A percentile compares a stretch with the other conserved stretches of the same genome.
phyloP scores from a whole-genome alignment of 148 eudicot species.

The Chenopodium suecicum region DNA sequence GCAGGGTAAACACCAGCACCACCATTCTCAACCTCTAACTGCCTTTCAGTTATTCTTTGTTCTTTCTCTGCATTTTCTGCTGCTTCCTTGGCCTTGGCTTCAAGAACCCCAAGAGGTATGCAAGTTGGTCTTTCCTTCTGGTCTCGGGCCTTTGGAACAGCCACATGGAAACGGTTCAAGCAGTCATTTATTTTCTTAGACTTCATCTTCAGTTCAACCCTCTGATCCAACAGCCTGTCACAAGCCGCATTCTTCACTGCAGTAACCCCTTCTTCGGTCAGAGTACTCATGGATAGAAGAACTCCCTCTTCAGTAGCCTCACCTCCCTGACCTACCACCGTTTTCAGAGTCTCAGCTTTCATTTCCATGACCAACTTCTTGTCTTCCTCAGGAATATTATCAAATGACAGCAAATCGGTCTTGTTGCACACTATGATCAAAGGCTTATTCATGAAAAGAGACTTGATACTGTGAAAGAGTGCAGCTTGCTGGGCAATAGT shows the following conservation, averaged over 20 bases:
- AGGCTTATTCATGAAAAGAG: slow-evolving; percentile 91
- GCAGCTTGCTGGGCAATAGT: slow-evolving; percentile 88
- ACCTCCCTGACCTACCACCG: slow-evolving; percentile 74
- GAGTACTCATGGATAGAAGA: slow-evolving; percentile 77
- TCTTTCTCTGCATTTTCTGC: slow-evolving; percentile 26
- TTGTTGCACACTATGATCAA: slow-evolving; percentile 83
- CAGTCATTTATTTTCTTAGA: slow-evolving; percentile 89
- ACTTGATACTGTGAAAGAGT: slow-evolving; percentile 84
- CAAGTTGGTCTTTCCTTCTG: slow-evolving; percentile 72
- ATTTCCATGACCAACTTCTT: slow-evolving; percentile 79
- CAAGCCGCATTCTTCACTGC: slow-evolving; percentile 89
- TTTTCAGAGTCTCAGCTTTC: slow-evolving; percentile 82
- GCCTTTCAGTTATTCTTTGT: slow-evolving; percentile 71
- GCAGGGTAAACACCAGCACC: slow-evolving; percentile 98
- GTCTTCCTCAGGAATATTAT: slow-evolving; percentile 67
- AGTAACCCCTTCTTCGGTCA: slow-evolving; percentile 83
- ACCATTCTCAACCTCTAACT: slow-evolving; percentile 80
- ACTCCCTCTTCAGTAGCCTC: slow-evolving; percentile 65
- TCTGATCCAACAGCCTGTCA: slow-evolving; percentile 81
- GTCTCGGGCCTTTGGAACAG: slow-evolving; percentile 83
- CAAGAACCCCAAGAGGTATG: slow-evolving; percentile 77
- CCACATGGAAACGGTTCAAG: slow-evolving; percentile 88
- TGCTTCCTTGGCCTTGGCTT: slow-evolving; percentile 63
- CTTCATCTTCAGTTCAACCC: slow-evolving; percentile 93
- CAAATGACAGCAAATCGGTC: slow-evolving; percentile 82